Evolutionary conservation across 352 stramenopile species (phyloP).

Genomic region (Phytophthora colocasiae): DNA sequence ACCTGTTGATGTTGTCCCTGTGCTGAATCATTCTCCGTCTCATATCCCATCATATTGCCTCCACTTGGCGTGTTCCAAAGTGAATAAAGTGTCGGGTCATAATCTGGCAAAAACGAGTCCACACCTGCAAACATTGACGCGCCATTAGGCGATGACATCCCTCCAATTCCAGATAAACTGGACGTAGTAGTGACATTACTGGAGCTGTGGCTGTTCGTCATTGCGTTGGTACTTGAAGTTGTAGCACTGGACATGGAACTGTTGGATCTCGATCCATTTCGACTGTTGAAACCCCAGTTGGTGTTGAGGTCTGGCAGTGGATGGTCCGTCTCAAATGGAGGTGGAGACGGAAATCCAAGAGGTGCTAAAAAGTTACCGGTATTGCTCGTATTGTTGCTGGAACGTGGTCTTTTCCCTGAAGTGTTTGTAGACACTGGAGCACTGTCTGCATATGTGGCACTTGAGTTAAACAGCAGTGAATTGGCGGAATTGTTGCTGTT

Average conservation of each 20-base stretch:
- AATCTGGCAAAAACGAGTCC: conserved; percentile 70
- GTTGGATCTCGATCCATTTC: conserved; percentile 10
- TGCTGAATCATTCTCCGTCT: conserved; percentile 42
- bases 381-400: conserved; percentile 26
- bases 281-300: conserved; percentile 42
- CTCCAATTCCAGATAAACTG: conserved; percentile 39
- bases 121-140: conserved; percentile 58
- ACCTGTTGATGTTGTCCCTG: conserved; percentile 26
- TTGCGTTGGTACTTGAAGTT: conserved; percentile 6
- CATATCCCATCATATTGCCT: conserved; percentile 57
- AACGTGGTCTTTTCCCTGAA: conserved; percentile 29
- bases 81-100: conserved; percentile 74
- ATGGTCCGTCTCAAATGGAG: conserved; percentile 52
- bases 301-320: conserved; percentile 55
- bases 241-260: conserved; percentile 18
- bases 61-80: conserved; percentile 64
- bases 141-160: conserved; percentile 46
- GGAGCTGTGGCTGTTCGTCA: conserved; percentile 9
- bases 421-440: conserved; percentile 6
- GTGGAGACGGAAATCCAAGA: conserved; percentile 35
- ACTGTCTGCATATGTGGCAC: conserved; percentile 16
- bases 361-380: conserved; percentile 28
- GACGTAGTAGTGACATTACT: conserved; percentile 20
- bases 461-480: conserved; percentile 26
- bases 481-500: conserved; percentile 34